Evolutionary conservation across 1,139 yeast genomes (phyloP).

Genomic region (Meyerozyma carpophila): DNA sequence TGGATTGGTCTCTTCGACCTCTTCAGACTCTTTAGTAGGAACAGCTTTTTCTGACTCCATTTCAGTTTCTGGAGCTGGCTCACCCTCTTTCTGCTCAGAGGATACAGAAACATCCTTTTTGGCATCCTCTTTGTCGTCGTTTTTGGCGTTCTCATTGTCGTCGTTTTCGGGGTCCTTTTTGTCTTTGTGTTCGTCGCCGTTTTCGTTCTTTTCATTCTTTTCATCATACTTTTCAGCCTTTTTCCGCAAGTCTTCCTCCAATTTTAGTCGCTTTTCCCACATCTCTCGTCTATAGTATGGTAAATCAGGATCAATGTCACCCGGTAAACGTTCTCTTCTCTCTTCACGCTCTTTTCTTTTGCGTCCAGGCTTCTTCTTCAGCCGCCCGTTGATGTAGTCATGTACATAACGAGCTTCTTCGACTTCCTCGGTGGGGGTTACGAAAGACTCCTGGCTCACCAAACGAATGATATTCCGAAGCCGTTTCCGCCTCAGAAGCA

Average conservation of each 20-base stretch:
- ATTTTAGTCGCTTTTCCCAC: conserved; percentile 15
- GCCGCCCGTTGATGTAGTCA: conserved; percentile 14
- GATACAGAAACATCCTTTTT: conserved; percentile 5
- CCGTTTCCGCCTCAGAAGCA: conserved; percentile 58
- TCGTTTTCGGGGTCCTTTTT: too few species aligned
- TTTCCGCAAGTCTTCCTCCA: conserved; percentile 16
- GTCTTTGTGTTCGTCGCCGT: too few species aligned
- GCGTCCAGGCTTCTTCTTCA: conserved; percentile 35
- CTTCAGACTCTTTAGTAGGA: too few species aligned
- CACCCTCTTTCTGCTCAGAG: conserved; percentile 3
- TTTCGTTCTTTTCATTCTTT: conserved; percentile 1
- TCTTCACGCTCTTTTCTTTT: conserved; percentile 20
- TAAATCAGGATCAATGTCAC: conserved; percentile 31
- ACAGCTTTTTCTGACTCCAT: not conserved
- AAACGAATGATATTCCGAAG: conserved; percentile 53
- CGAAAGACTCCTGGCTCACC: conserved; percentile 33
- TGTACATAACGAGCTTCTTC: conserved; percentile 34
- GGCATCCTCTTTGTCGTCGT: too few species aligned
- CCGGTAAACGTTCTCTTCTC: conserved; percentile 23
- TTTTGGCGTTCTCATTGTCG: too few species aligned
- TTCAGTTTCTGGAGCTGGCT: not conserved
- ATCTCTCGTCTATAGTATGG: conserved; percentile 19
- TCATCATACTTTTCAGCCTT: conserved; percentile 4
- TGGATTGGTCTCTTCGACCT: too few species aligned
- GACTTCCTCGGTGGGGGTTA: conserved; percentile 52